These are phyloP conservation scores for Ascochyta lentis DNA, from an alignment of 2,329 filamentous ascomycete species.

Conservation along the genomic window DNA sequence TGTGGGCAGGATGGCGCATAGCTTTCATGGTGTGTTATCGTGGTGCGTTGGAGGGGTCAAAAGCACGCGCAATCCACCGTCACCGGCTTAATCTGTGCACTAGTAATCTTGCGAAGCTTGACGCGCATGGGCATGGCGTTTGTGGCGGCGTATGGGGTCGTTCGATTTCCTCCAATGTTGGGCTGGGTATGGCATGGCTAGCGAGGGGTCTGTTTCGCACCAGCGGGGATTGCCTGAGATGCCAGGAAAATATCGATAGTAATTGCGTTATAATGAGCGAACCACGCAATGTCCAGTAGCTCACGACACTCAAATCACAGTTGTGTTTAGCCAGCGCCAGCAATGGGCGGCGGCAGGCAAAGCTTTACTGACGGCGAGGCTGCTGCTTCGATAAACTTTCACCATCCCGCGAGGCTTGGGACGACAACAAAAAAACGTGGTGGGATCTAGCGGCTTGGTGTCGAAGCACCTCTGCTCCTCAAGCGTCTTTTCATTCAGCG, in stretches of 20 bases:
- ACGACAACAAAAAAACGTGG: constrained; percentile 11
- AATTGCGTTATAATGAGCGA: constrained; percentile 1
- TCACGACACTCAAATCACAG: neutral
- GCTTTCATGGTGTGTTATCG: constrained; percentile 3
- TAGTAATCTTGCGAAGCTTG: constrained; percentile 23
- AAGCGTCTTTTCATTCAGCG: constrained; percentile 3
- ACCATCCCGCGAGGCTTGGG: constrained; percentile 3
- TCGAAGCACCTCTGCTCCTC: constrained; percentile 10
- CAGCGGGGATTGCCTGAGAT: neutral
- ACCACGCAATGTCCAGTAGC: constrained; percentile 9
- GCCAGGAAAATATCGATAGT: neutral
- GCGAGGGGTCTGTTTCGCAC: constrained; percentile 15
- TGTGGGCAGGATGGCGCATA: neutral
- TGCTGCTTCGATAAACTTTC: constrained; percentile 8
- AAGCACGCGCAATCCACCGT: neutral
- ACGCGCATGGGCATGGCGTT: constrained; percentile 29
- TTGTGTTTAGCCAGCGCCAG: neutral
- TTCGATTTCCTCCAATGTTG: constrained; percentile 8
- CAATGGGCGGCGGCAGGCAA: neutral
- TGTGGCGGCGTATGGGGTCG: constrained; percentile 22
- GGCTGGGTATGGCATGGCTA: constrained; percentile 8
- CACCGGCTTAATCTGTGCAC: constrained; percentile 23
- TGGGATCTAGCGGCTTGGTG: constrained; percentile 17
- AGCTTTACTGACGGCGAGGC: constrained; percentile 5
- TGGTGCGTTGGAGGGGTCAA: constrained; percentile 8